phyloP scores from a whole-genome alignment of 2,329 filamentous ascomycete genomes.

The Colletotrichum chrysophilum region DNA sequence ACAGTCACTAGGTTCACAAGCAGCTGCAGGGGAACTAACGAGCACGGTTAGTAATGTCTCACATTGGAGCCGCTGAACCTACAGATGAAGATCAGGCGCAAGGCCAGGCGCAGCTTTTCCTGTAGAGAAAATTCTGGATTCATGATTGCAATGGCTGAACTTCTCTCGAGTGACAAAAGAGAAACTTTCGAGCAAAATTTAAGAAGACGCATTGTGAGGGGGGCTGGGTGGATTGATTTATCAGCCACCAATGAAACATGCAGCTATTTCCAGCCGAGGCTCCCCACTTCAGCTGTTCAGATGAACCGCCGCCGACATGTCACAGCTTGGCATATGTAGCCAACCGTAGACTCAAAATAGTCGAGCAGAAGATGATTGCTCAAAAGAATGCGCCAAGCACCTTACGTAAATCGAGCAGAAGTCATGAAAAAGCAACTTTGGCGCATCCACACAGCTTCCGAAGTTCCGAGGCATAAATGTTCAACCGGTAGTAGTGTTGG shows the following conservation, averaged over 20 bases:
- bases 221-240: neutral
- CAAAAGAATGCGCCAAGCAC: neutral
- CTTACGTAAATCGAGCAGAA: neutral
- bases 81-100: neutral
- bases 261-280: neutral
- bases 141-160: neutral
- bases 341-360: neutral
- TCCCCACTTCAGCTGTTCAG: neutral
- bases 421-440: neutral
- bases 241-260: neutral
- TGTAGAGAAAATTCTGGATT: neutral
- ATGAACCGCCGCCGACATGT: neutral
- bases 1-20: neutral
- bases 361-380: neutral
- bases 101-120: neutral
- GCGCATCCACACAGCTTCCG: neutral
- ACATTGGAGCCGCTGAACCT: neutral
- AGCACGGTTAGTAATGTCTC: neutral
- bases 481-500: neutral
- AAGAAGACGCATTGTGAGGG: neutral
- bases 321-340: neutral
- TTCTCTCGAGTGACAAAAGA: neutral
- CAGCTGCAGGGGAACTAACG: neutral
- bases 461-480: neutral
- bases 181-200: neutral